Evolutionary conservation across 2,329 filamentous ascomycete species (phyloP).

Genomic region (Nemania serpens): DNA sequence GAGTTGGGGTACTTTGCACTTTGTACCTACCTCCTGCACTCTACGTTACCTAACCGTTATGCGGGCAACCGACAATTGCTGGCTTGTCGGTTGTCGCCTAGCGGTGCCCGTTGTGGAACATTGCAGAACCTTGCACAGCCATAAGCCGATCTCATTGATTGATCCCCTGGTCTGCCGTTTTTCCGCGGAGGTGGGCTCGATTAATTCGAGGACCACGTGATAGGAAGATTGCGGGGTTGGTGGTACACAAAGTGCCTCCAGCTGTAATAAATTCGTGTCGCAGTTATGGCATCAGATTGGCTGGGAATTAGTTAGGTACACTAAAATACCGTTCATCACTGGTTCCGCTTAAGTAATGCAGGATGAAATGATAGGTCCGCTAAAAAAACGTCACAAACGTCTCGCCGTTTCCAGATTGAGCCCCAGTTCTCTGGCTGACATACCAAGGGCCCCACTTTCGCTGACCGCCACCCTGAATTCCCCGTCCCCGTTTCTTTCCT

Average conservation of each 20-base stretch:
- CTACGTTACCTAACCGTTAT: no score
- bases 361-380: background rate
- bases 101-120: no score
- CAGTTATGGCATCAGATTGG: conserved; percentile 1
- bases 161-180: no score
- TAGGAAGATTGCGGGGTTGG: conserved; percentile 11
- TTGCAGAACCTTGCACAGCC: no score
- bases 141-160: no score
- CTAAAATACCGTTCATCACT: no score
- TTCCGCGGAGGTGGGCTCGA: conserved; percentile 7
- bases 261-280: background rate
- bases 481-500: background rate
- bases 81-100: no score
- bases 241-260: no score
- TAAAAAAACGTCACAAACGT: background rate
- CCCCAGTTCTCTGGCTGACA: conserved; percentile 2
- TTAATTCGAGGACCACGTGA: conserved; percentile 13
- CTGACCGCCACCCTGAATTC: conserved; percentile 29
- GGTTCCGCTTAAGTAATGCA: background rate
- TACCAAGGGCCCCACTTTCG: conserved; percentile 1
- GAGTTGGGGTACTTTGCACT: no score
- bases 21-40: no score
- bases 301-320: no score
- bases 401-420: conserved; percentile 20
- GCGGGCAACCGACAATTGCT: no score